phyloP scores from a whole-genome alignment of 1,284 basidiomycete species.

The Prillingera fragicola region DNA sequence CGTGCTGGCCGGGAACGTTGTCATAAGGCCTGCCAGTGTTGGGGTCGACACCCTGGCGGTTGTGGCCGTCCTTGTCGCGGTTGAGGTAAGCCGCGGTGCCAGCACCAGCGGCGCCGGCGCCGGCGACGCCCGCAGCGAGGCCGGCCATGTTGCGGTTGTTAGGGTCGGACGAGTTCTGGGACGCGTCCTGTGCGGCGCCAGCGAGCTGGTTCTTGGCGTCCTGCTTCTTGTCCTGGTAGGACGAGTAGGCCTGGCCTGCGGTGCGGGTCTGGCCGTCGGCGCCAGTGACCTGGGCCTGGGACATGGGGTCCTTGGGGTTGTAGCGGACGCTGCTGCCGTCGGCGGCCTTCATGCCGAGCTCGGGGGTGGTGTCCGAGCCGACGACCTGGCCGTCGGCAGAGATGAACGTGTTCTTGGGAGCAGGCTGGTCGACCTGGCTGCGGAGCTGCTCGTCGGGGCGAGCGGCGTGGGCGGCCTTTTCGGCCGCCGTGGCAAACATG shows the following conservation, averaged over 20 bases:
- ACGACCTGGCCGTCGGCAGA: conserved; percentile 49
- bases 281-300: conserved; percentile 40
- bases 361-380: conserved; percentile 41
- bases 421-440: conserved; percentile 63
- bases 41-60: too few species aligned
- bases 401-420: conserved; percentile 57
- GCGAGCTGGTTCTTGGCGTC: conserved; percentile 30
- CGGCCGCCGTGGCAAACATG: conserved; percentile 69
- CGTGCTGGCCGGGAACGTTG: too few species aligned
- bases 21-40: too few species aligned
- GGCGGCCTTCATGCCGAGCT: conserved; percentile 42
- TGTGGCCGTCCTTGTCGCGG: too few species aligned
- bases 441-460: conserved; percentile 65
- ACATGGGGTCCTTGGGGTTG: conserved; percentile 47
- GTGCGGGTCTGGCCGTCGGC: conserved; percentile 32
- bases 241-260: conserved; percentile 38
- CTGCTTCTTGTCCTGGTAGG: conserved; percentile 44
- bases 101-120: too few species aligned
- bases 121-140: conserved; percentile 26
- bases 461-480: conserved; percentile 66
- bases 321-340: conserved; percentile 47
- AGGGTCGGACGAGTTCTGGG: conserved; percentile 32
- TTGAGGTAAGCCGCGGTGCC: too few species aligned
- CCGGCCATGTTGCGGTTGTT: conserved; percentile 36
- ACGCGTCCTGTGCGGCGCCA: conserved; percentile 25